A percentile compares a stretch with the other conserved stretches of the same genome.
phyloP scores from a whole-genome alignment of 352 stramenopile species.

The Thalassiosira livingstoniorum region DNA sequence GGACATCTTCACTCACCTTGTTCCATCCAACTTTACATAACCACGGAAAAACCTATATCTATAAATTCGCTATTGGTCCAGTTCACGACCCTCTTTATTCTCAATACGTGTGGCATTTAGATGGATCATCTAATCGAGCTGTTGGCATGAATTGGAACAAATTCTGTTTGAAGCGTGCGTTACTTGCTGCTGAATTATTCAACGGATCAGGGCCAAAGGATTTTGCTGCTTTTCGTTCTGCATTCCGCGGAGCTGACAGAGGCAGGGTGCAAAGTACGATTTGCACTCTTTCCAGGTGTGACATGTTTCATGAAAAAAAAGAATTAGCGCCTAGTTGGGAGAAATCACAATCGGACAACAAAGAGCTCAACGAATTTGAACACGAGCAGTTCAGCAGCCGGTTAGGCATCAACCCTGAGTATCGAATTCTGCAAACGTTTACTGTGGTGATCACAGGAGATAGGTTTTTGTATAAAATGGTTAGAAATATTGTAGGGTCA shows the following conservation, averaged over 20 bases:
- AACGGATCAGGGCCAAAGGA: conserved; percentile 17
- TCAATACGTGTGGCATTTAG: conserved; percentile 70
- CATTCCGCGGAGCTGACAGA: conserved; percentile 74
- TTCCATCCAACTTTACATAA: conserved; percentile 80
- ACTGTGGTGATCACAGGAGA: conserved; percentile 73
- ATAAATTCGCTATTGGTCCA: conserved; percentile 68
- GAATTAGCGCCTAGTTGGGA: conserved; percentile 61
- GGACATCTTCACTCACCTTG: conserved; percentile 6
- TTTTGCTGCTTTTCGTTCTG: conserved; percentile 59
- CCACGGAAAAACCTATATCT: conserved; percentile 79
- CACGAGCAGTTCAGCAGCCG: conserved; percentile 23
- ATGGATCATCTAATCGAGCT: conserved; percentile 57
- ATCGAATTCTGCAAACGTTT: conserved; percentile 45
- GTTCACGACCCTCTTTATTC: conserved; percentile 69
- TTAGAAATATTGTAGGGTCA: conserved; percentile 77
- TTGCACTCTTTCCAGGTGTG: conserved; percentile 67
- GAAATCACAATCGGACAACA: neutral
- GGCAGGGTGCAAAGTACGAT: conserved; percentile 61
- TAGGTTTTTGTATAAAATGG: conserved; percentile 85
- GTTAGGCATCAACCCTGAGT: neutral
- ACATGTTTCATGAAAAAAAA: conserved; percentile 47
- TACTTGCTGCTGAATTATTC: conserved; percentile 50
- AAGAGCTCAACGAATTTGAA: too few relatives aligned
- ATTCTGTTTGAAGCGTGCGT: conserved; percentile 57
- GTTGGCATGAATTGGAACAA: conserved; percentile 60